Evolutionary conservation across 768 basidiomycete species (phyloP).

Genomic region (Macrolepiota dolichaula): DNA sequence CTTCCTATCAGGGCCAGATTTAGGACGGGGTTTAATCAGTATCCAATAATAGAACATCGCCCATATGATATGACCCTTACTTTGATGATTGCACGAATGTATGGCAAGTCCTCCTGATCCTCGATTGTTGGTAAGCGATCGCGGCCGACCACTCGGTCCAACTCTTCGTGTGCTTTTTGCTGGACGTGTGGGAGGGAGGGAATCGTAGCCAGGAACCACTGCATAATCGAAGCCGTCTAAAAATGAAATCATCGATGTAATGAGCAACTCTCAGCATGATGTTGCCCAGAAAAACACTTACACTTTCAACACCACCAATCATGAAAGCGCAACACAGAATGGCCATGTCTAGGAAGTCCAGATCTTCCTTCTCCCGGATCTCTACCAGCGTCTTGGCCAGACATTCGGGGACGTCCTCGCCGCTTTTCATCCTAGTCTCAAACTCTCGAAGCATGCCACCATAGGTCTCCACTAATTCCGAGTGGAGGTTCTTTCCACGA

Average conservation of each 20-base stretch:
- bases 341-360: constrained; percentile 35
- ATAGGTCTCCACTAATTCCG: constrained; percentile 32
- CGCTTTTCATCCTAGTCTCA: constrained; percentile 29
- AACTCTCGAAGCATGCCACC: constrained; percentile 36
- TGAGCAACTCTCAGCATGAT: no score
- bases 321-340: constrained; percentile 41
- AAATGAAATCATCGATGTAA: neutral
- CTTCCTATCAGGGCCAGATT: constrained; percentile 21
- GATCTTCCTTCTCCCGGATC: constrained; percentile 28
- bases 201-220: constrained; percentile 32
- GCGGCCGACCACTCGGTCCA: constrained; percentile 20
- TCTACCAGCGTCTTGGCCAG: constrained; percentile 35
- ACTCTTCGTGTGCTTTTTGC: constrained; percentile 19
- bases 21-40: neutral
- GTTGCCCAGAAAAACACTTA: neutral
- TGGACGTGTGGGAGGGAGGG: constrained; percentile 15
- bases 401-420: constrained; percentile 39
- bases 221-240: constrained; percentile 33
- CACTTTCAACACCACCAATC: constrained; percentile 40
- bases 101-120: constrained; percentile 17
- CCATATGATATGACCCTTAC: constrained; percentile 1
- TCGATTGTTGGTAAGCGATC: constrained; percentile 15
- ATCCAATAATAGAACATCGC: neutral
- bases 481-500: constrained; percentile 36
- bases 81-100: constrained; percentile 19